These are phyloP conservation scores for Candida germanica DNA, from an alignment of 805 yeast genomes.

Conservation along the genomic window DNA sequence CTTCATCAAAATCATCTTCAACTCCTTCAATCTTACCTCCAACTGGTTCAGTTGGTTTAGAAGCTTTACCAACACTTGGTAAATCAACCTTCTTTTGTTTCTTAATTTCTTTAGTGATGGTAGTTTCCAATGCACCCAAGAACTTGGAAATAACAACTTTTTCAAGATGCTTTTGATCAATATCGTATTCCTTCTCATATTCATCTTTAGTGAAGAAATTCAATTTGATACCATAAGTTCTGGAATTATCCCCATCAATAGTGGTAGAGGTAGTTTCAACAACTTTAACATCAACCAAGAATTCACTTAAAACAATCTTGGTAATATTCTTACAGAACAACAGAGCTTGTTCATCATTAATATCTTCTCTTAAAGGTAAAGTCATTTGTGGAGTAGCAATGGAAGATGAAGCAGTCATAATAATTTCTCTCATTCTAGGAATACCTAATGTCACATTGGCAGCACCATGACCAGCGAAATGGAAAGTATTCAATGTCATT, in stretches of 20 bases:
- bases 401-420: conserved; percentile 95
- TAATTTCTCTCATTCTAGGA: conserved; percentile 99
- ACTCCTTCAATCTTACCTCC: conserved; percentile 22
- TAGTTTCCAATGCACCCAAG: conserved; percentile 65
- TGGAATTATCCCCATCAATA: conserved; percentile 45
- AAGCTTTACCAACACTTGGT: conserved; percentile 70
- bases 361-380: conserved; percentile 76
- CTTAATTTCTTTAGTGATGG: conserved; percentile 76
- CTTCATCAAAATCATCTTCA: conserved; percentile 35
- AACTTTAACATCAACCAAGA: conserved; percentile 79
- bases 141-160: conserved; percentile 61
- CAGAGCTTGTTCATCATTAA: conserved; percentile 83
- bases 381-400: conserved; percentile 99
- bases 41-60: conserved; percentile 43
- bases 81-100: conserved; percentile 66
- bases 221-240: conserved; percentile 74
- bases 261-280: conserved; percentile 81
- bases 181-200: conserved; percentile 86
- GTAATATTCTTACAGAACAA: conserved; percentile 90
- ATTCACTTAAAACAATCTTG: conserved; percentile 79
- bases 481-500: conserved; percentile 96
- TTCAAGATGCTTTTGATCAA: conserved; percentile 76
- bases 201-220: conserved; percentile 73
- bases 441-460: conserved; percentile 99
- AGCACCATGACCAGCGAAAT: conserved; percentile 99